Base-by-base conservation (phyloP, 2,329 filamentous ascomycete species). In the Decorospora gaudefroyi region DNA sequence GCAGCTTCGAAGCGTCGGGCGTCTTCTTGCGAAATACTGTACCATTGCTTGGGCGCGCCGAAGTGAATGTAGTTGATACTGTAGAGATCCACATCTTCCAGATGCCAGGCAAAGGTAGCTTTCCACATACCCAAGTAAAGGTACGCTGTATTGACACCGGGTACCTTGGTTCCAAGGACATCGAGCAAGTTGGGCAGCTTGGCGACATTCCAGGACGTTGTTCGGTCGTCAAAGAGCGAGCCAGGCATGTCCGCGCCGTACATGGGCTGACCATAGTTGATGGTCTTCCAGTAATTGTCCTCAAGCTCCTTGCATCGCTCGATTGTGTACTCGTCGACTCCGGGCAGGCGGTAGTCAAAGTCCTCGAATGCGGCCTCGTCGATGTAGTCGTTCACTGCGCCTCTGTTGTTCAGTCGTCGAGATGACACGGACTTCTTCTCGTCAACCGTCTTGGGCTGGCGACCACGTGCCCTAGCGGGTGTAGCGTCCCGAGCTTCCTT, bases 31-130 rank as follows among this genome's bases (percentile, higher is more conserved):
- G 92, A 96, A 55, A 99, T 97, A 71, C 91, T 96, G 74, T 99
- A 99, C 93, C 93, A 99, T 70, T 99, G 93, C 73, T 99, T 99
- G 0, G 93, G 93, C 1, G 93, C 93, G 41, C 93, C 93, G 69
- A 99, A 99, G 66, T 99, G 93, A 47, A 99, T 90, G 70, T 96
- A 99, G 74, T 99, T 99, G 79, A 99, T 99, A 69, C 91, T 97
- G 82, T 99, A 99, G 4, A 99, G 81, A 74, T 99, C 93, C 28
- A 99, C 92, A 68, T 99, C 93, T 69, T 99, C 93, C 39, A 99
- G 75, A 79, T 99, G 93, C 93, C 93, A 99, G 6, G 93, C 93
- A 69, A 99, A 99, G 0, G 93, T 97, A 9, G 93, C 92, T 72
- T 97, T 97, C 93, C 93, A 99, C 93, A 99, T 99, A 29, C 93